These are phyloP conservation scores for Xylaria cubensis DNA, from an alignment of 495 filamentous ascomycete species.

Conservation along the genomic window DNA sequence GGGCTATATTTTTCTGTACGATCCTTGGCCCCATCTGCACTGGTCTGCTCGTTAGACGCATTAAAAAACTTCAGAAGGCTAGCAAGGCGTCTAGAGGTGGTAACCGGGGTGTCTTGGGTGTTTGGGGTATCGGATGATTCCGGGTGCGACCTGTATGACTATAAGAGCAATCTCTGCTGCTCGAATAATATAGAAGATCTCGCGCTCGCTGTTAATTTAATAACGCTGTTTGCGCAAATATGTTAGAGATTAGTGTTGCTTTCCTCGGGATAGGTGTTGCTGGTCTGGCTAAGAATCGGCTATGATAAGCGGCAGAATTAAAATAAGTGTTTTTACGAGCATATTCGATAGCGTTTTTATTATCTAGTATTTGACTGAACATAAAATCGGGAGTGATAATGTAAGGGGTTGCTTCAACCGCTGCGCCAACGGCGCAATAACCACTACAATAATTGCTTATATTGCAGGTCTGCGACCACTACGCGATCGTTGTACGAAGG, in stretches of 20 bases:
- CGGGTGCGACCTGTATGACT: background rate
- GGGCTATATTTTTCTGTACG: slow-evolving; percentile 80
- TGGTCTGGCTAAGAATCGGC: too few relatives aligned
- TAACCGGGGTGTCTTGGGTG: slow-evolving; percentile 33
- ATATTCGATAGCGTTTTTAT: too few relatives aligned
- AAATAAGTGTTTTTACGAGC: too few relatives aligned
- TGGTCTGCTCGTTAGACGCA: slow-evolving; percentile 61
- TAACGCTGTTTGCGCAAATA: background rate
- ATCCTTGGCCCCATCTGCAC: slow-evolving; percentile 73
- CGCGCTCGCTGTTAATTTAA: background rate
- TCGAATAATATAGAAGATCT: background rate
- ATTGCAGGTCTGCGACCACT: too few relatives aligned
- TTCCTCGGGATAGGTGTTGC: too few relatives aligned
- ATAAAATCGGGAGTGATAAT: too few relatives aligned
- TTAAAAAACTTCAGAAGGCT: slow-evolving; percentile 38
- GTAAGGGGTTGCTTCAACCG: too few relatives aligned
- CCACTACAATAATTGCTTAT: too few relatives aligned
- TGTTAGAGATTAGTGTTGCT: background rate
- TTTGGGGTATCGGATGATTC: slow-evolving; percentile 34
- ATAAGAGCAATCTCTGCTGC: background rate
- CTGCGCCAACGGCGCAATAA: too few relatives aligned
- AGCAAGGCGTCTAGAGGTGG: slow-evolving; percentile 9
- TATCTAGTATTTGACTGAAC: too few relatives aligned
- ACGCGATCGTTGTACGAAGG: too few relatives aligned
- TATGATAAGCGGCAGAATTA: too few relatives aligned